These are phyloP conservation scores for Tulasnella sp. DNA, from an alignment of 768 basidiomycete species.

Conservation along the genomic window DNA sequence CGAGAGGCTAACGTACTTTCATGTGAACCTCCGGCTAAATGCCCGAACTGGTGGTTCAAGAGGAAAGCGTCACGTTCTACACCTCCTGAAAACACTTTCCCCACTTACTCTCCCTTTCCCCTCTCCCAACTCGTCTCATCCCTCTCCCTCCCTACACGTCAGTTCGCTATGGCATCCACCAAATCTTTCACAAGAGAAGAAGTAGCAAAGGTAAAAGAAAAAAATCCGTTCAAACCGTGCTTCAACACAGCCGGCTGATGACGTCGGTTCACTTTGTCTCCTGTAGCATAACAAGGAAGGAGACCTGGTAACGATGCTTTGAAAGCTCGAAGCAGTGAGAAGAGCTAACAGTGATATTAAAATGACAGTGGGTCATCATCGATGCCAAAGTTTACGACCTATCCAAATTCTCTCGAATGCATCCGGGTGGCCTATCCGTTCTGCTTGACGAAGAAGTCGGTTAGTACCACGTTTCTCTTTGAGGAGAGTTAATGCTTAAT, in stretches of 20 bases:
- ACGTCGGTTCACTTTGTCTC: neutral
- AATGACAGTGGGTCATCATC: constrained; percentile 65
- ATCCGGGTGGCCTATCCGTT: constrained; percentile 75
- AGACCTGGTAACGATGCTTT: constrained; percentile 43
- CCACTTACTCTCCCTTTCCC: neutral
- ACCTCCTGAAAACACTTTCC: constrained; percentile 10
- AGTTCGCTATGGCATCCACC: constrained; percentile 8
- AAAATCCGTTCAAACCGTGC: neutral
- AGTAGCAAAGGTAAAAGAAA: constrained; percentile 52
- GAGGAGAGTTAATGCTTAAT: neutral
- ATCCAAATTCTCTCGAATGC: constrained; percentile 67
- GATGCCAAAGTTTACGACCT: constrained; percentile 81
- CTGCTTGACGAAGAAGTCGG: constrained; percentile 73
- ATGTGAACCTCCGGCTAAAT: constrained; percentile 13
- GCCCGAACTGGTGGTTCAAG: neutral
- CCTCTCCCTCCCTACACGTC: neutral
- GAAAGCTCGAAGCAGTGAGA: neutral
- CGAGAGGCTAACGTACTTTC: neutral
- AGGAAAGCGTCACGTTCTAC: neutral
- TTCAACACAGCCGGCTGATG: neutral
- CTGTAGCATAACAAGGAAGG: constrained; percentile 64
- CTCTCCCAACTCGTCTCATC: neutral
- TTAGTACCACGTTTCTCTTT: constrained; percentile 30
- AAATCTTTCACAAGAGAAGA: constrained; percentile 56
- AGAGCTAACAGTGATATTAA: neutral